A percentile compares a stretch with the other conserved stretches of the same genome.
Conservation (phyloP, 2,329 filamentous ascomycete genomes). For the Xylariaceae sp. region DNA sequence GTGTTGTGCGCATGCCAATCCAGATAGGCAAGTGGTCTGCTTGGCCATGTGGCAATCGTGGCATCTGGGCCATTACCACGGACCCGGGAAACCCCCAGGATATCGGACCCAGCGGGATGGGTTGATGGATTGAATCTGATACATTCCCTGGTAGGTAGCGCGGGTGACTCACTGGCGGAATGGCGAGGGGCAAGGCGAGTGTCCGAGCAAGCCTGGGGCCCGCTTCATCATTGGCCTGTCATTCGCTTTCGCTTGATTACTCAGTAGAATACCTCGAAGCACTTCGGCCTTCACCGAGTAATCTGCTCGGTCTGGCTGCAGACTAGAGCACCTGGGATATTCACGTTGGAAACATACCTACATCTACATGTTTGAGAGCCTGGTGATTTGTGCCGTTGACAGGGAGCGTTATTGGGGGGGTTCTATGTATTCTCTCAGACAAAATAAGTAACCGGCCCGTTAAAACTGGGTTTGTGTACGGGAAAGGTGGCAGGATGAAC, state of each 20-base stretch:
- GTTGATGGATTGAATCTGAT: background rate
- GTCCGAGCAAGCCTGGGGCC: background rate
- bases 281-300: conserved; percentile 12
- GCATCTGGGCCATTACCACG: background rate
- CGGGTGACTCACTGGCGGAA: background rate
- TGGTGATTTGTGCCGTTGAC: conserved; percentile 11
- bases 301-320: conserved; percentile 9
- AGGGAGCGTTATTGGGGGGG: conserved; percentile 9
- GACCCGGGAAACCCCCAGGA: background rate
- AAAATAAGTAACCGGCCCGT: conserved; percentile 23
- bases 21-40: no score
- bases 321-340: background rate
- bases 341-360: no score
- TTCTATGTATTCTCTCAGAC: conserved; percentile 8
- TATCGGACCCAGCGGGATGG: background rate
- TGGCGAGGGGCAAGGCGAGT: background rate
- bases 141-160: background rate
- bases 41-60: background rate
- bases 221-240: background rate
- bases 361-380: no score
- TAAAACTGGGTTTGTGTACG: conserved; percentile 1
- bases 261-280: background rate
- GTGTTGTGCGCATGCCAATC: no score
- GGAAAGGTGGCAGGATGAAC: no score
- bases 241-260: conserved; percentile 3